Evolutionary conservation across 345 rosid species (phyloP).

Genomic region (Laguncularia racemosa): DNA sequence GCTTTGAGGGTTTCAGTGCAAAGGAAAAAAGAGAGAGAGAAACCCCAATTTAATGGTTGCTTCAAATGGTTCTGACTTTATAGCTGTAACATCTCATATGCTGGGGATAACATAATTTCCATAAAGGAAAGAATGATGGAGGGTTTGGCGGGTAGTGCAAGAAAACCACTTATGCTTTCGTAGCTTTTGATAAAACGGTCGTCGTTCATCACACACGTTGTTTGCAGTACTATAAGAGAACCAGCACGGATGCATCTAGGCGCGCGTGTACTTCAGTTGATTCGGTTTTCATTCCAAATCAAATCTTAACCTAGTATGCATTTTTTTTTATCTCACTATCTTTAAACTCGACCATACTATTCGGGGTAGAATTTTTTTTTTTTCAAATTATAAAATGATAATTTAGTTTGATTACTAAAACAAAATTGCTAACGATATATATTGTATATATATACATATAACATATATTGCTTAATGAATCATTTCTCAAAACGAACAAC

Average conservation of each 20-base stretch:
- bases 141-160: conserved; percentile 37
- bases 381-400: too few relatives aligned
- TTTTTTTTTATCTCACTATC: too few relatives aligned
- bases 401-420: too few relatives aligned
- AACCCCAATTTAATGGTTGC: conserved; percentile 10
- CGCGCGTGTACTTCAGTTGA: too few relatives aligned
- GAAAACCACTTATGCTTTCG: conserved; percentile 21
- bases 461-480: too few relatives aligned
- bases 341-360: too few relatives aligned
- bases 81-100: not conserved
- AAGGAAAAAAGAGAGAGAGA: not conserved
- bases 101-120: conserved; percentile 6
- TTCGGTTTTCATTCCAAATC: too few relatives aligned
- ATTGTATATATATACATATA: too few relatives aligned
- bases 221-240: not conserved
- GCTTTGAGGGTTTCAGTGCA: conserved; percentile 7
- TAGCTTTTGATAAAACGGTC: conserved; percentile 8
- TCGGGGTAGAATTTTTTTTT: too few relatives aligned
- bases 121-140: conserved; percentile 21
- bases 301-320: too few relatives aligned
- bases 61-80: conserved; percentile 14
- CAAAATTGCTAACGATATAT: too few relatives aligned
- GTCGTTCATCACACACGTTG: conserved; percentile 5
- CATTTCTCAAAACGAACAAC: too few relatives aligned
- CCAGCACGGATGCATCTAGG: not conserved